Evolutionary conservation across 2,329 filamentous ascomycete genomes (phyloP).

Genomic region (Aureobasidium sp.): DNA sequence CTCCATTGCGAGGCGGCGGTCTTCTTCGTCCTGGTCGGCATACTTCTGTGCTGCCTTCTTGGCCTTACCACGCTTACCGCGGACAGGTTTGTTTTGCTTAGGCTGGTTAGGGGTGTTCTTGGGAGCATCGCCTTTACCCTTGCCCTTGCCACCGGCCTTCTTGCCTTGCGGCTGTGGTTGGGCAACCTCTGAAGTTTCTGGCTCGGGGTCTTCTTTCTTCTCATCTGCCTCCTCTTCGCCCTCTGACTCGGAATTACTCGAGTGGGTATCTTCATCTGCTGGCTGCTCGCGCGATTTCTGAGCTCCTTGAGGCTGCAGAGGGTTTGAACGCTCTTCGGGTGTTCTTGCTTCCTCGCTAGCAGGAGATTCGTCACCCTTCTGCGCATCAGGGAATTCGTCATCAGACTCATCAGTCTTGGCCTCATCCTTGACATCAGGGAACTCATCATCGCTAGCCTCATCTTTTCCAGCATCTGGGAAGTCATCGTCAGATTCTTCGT

Average conservation of each 20-base stretch:
- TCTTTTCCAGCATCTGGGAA: conserved; percentile 22
- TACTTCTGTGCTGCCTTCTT: conserved; percentile 89
- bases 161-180: conserved; percentile 22
- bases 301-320: conserved; percentile 18
- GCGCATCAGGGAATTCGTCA: conserved; percentile 36
- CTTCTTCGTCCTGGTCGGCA: conserved; percentile 89
- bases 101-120: conserved; percentile 18
- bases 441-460: conserved; percentile 22
- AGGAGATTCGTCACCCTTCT: conserved; percentile 18
- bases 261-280: conserved; percentile 14
- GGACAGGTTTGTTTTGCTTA: conserved; percentile 33
- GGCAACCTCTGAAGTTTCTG: conserved; percentile 18
- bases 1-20: conserved; percentile 72
- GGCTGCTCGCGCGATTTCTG: conserved; percentile 23
- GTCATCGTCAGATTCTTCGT: conserved; percentile 22
- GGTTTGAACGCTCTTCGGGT: conserved; percentile 15
- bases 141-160: conserved; percentile 21
- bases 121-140: conserved; percentile 19
- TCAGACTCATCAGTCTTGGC: conserved; percentile 37
- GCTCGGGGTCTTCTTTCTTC: conserved; percentile 30
- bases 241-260: conserved; percentile 24
- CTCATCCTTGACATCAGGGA: conserved; percentile 23
- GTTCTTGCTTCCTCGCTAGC: conserved; percentile 16
- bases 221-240: conserved; percentile 22
- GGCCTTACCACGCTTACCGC: conserved; percentile 73